Evolutionary conservation across 2,329 filamentous ascomycete species (phyloP), one percentile per base, ranked within the genome.

Genomic region (Calonectria naviculata): DNA sequence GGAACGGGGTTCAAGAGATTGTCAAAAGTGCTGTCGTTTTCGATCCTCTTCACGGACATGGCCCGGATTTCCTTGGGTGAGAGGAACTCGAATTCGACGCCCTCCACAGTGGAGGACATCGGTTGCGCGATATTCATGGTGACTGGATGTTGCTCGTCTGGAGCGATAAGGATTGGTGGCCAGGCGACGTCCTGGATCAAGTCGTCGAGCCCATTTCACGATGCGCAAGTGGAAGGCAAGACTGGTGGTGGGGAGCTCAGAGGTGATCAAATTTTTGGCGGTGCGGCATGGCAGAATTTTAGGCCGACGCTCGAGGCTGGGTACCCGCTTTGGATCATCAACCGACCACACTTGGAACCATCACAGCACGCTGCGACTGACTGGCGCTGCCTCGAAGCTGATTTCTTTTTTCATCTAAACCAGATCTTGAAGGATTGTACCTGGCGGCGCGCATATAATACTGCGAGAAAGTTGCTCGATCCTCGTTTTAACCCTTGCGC

Each of bases 1-100:
- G 95, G 94, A 12, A 97, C 90, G 9, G 96, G 95, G 78, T 98
- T 95, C 75, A 97, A 89, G 68, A 98, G 90, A 70, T 91, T 95
- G 84, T 98, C 97, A 83, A 98, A 97, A n/a, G 97, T 98, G 76
- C 90, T 94, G 63, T 95, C 93, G 85, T 97, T 97, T 80, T 97
- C 93, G 78, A 99, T 97, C 84, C 92, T 92, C 87, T 97, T 97
- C 76, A 98, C 97, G 10, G 97, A 99, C 78, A 98, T 91, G 72
- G 92, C 90, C 81, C 92, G 92, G 81, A 99, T 95, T 83, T 99
- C 96, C 71, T 93, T 88, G 63, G 92, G 88, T 24, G 93, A 91
- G 76, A 98, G 91, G 80, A 97, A 94, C 54, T 91, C 92, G 83
- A 99, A 99, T 82, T 97, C 94, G 80, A 99, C 94, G 81, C 93